Evolutionary conservation across 192 early-diverging fungal genomes (phyloP), one percentile per base, ranked within the genome.

Genomic region (Rhizoclosmatium globosum): DNA sequence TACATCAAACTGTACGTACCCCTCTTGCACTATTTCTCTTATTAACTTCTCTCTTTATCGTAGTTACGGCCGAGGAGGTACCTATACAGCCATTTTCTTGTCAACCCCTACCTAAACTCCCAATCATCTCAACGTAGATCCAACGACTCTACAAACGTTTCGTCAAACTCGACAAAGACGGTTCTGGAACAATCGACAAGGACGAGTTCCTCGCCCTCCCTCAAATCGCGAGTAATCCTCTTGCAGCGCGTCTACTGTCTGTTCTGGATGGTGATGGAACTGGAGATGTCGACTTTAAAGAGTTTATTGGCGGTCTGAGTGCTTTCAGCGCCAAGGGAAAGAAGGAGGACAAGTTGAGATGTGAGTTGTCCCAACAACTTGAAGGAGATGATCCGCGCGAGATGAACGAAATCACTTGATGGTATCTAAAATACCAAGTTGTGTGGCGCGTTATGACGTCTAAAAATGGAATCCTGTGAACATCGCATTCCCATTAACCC

Each of bases 61-160:
- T 42, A 88, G 87, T 88, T 77, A 71, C 87, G 39, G 87, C 84
- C 44, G 87, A 88, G n/a, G 80, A 77, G 73, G 80, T 76, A 15
- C 48, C 66, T 9, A 0, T 43, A 23, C 39, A 31, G 23, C 6
- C 21, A 68, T 2, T 59, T 57, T 43, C 15, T 42, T 21, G 38
- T 3, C 31, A 31, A 50, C 17, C 57, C 11, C 56, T n/a, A 74
- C 61, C 11, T 47, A 9, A 68, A 47, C 31, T 0, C n/a, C 58
- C 3, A 47, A 68, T 69, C 23, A 21, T 61, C 45, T 67, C 61
- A 31, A 31, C 31, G 38, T 42, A 99, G 87, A 95, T 99, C 71
- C 94, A 98, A 81, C 87, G 97, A n/a, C 89, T 99, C 43, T 97
- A 99, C 90, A 99, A 99, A 74, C 94, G 96, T 17, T 99, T 98